These are phyloP conservation scores for Alloascoidea africana DNA, from an alignment of 805 yeast species.

Conservation along the genomic window DNA sequence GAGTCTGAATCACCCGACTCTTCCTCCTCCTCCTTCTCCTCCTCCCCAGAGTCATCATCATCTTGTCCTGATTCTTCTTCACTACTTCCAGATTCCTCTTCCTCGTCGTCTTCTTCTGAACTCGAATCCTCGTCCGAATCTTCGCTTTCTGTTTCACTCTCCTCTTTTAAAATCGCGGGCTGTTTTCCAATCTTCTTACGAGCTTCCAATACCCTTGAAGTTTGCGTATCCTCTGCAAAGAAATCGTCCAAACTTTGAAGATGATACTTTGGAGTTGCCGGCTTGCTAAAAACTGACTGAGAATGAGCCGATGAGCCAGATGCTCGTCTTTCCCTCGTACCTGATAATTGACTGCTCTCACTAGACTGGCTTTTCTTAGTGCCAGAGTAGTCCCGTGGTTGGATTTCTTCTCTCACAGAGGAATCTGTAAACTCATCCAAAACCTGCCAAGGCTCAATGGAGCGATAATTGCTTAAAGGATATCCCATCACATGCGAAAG, in stretches of 20 bases:
- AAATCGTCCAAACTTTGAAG: constrained; percentile 81
- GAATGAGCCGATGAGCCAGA: constrained; percentile 3
- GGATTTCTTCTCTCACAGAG: constrained; percentile 22
- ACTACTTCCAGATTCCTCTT: constrained; percentile 16
- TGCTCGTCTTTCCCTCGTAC: constrained; percentile 3
- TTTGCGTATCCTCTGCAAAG: constrained; percentile 33
- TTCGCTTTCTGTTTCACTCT: constrained; percentile 12
- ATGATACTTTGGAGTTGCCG: constrained; percentile 28
- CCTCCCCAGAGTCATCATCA: constrained; percentile 18
- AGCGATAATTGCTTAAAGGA: constrained; percentile 16
- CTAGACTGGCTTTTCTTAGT: constrained; percentile 10
- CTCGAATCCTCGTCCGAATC: constrained; percentile 15
- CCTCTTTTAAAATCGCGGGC: constrained; percentile 14
- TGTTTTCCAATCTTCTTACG: constrained; percentile 8
- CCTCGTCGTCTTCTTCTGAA: constrained; percentile 15
- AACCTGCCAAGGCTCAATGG: constrained; percentile 31
- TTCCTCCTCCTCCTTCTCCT: constrained; percentile 18
- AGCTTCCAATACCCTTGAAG: constrained; percentile 5
- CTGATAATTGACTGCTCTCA: constrained; percentile 3
- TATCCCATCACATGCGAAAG: constrained; percentile 15
- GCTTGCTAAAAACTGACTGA: constrained; percentile 7
- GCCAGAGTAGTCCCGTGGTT: constrained; percentile 24
- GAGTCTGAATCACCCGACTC: constrained; percentile 19
- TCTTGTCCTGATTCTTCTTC: constrained; percentile 14
- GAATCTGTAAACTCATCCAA: constrained; percentile 16